phyloP scores from a whole-genome alignment of 2,329 filamentous ascomycete species.

The Cyphellophora europaea region DNA sequence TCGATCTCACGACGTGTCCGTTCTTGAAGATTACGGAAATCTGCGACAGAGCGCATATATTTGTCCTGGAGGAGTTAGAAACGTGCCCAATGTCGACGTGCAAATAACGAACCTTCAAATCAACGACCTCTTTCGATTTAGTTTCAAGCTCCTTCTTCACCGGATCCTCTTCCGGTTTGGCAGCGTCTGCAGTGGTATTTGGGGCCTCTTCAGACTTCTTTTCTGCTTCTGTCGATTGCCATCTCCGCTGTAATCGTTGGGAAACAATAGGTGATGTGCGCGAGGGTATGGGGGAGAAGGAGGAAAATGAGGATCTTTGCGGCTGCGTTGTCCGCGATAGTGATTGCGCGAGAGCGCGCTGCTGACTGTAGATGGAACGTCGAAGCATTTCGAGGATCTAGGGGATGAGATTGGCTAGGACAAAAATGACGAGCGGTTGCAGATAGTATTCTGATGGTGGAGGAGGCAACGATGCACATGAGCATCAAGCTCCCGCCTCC shows the following conservation, averaged over 20 bases:
- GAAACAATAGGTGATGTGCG: not conserved
- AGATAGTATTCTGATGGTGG: not conserved
- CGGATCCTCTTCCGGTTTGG: constrained; percentile 37
- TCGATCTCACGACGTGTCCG: constrained; percentile 86
- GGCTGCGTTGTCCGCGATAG: not conserved
- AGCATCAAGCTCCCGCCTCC: too few relatives aligned
- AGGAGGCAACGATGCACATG: not conserved
- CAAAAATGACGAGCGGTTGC: not conserved
- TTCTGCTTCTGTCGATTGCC: constrained; percentile 33
- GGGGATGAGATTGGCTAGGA: not conserved
- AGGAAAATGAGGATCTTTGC: not conserved
- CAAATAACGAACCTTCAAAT: constrained; percentile 65
- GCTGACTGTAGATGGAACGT: not conserved
- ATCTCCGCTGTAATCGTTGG: constrained; percentile 20
- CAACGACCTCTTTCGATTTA: constrained; percentile 63
- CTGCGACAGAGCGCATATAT: constrained; percentile 85
- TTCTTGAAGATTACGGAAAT: constrained; percentile 96
- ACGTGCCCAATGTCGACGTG: too few relatives aligned
- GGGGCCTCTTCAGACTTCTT: constrained; percentile 25
- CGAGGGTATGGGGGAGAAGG: not conserved
- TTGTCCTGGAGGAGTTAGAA: constrained; percentile 77
- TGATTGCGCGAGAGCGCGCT: not conserved
- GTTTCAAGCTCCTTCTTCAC: constrained; percentile 59
- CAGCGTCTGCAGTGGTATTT: constrained; percentile 34
- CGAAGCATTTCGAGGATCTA: not conserved